Conservation (phyloP, 2,329 filamentous ascomycete genomes). For the Neofusicoccum umdonicola region DNA sequence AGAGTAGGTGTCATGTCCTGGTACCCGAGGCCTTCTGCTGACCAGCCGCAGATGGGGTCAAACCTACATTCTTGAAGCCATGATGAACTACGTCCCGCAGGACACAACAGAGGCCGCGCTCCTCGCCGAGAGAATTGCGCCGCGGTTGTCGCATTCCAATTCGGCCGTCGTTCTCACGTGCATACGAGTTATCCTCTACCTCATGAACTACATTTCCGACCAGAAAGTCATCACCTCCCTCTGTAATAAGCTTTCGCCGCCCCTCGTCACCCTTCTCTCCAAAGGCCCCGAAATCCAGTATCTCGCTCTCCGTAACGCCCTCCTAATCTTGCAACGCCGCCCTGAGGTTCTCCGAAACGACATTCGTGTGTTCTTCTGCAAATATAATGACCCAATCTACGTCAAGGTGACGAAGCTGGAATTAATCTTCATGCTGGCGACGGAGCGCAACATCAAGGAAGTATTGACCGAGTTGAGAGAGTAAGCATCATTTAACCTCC, state of each 20-base stretch:
- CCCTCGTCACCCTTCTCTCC: slow-evolving; percentile 87
- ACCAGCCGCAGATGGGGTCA: slow-evolving; percentile 79
- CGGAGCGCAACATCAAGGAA: slow-evolving; percentile 90
- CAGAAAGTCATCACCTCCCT: slow-evolving; percentile 82
- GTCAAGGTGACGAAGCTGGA: slow-evolving; percentile 99
- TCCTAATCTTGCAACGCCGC: slow-evolving; percentile 87
- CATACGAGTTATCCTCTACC: slow-evolving; percentile 91
- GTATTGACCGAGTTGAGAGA: slow-evolving; percentile 91
- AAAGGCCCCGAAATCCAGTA: slow-evolving; percentile 99
- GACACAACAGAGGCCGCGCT: slow-evolving; percentile 84
- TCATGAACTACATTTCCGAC: slow-evolving; percentile 98
- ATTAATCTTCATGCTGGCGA: slow-evolving; percentile 98
- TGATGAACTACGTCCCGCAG: slow-evolving; percentile 97
- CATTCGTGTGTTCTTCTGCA: slow-evolving; percentile 98
- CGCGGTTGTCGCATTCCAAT: slow-evolving; percentile 95
- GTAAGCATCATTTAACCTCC: slow-evolving; percentile 43
- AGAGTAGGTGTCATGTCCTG: slow-evolving; percentile 62
- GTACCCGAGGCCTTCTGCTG: slow-evolving; percentile 20
- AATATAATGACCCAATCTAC: slow-evolving; percentile 99
- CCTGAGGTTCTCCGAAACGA: slow-evolving; percentile 94
- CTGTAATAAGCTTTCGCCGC: slow-evolving; percentile 90
- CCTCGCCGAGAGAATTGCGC: slow-evolving; percentile 88
- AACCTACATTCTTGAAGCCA: slow-evolving; percentile 94
- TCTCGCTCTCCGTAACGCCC: slow-evolving; percentile 85
- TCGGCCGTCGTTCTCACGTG: slow-evolving; percentile 94